Evolutionary conservation across 257 asterid genomes (phyloP), one percentile per base, ranked within the genome.

Genomic region (Primulina huaijiensis): DNA sequence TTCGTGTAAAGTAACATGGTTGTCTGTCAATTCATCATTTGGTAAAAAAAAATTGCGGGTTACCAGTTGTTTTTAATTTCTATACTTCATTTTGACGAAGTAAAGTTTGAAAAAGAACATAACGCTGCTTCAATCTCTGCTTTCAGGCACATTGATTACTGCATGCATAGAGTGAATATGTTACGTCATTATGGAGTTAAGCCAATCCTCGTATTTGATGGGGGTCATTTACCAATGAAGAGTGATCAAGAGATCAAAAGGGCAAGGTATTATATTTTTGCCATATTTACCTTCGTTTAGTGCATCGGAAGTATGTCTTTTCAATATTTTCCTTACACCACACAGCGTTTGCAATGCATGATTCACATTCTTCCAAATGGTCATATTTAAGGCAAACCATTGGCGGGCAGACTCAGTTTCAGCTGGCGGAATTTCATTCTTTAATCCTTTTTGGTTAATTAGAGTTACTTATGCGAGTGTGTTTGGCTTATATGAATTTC

Each of bases 91-190:
- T 74, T 6, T 55, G 71, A 68, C 11, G 53, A 10, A 52, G 74
- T n/a, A 34, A 71, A 62, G 17, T 33, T 62, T 52, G 23, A 58
- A 55, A 40, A 43, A 27, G 57, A 23, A 38, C 29, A 68, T 30
- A 65, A 64, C 33, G 27, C 37, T n/a, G 59, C 23, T 23, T 67
- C 50, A 21, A 5, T 67, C 62, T 71, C 57, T 52, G 65, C 29
- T 78, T 79, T 27, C 80, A 93, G 99, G 95, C 97, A 93, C 73
- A 93, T 93, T 23, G 84, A 82, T 70, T 93, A 93, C 80, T 93
- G 99, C 76, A 90, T 93, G 99, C 94, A 86, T 79, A 85, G 97
- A 77, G 99, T 93, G 74, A 89, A 90, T 77, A 77, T 93, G 87
- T 75, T 93, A 71, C 88, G 94, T 12, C 97, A 93, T 83, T 79